Evolutionary conservation across 257 asterid species (phyloP), one percentile per base, ranked within the genome.

Genomic region (Prunella vulgaris): DNA sequence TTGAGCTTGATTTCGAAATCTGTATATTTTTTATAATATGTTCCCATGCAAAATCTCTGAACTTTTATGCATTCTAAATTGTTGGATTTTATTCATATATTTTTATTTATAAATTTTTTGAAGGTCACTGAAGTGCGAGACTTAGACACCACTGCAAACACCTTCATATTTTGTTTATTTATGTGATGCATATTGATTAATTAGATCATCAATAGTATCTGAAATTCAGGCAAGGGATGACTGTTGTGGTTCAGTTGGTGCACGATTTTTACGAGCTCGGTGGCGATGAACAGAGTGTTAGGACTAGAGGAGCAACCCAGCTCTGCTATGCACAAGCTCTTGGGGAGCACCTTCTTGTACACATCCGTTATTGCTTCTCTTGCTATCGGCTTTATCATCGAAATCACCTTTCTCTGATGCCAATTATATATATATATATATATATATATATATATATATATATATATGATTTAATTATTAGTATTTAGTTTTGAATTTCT

Each of bases 221-320:
- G 79, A 48, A 78, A 79, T 15, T 88, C 94, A 0, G 88, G 90
- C n/a, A 75, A 60, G 5, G 61, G 37, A 5, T 33, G 71, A 10
- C 72, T 60, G 4, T n/a, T 52, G 71, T 1, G 75, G 65, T 83
- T 15, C 24, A 77, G 33, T 13, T 49, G 44, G 2, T 64, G 73
- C 1, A 84, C 44, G 9, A 59, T 60, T 28, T 72, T 73, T 6
- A 86, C 35, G 6, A 82, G 28, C 56, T 86, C 77, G 0, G 63
- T 52, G 7, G 77, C 74, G 7, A 76, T 76, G 5, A 80, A 8
- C 7, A 88, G 32, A 7, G 95, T 61, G 82, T 80, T 90, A 0
- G 97, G 90, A 2, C 95, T 94, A 18, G 83, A 72, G 2, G 95
- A 84, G 30, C 95, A 88, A 1, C 94, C 97, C 81, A 88, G 49